Percentiles rank a stretch among this genome's conserved stretches.
Evolutionary conservation across 257 asterid genomes (phyloP).

Genomic region (Striga asiatica): DNA sequence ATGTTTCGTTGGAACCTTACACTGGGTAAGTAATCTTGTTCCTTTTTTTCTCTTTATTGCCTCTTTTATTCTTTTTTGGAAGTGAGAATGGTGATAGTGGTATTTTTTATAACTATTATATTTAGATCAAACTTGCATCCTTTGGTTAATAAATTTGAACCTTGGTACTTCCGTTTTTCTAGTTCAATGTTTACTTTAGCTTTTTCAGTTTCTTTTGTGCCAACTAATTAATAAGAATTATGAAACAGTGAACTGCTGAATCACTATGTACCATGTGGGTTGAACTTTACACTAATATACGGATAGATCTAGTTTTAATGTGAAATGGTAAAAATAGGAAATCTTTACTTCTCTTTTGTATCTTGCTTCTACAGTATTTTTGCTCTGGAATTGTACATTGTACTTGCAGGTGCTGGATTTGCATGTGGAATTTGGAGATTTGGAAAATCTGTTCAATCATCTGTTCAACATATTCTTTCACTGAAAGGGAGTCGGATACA

Average conservation of each 20-base stretch:
- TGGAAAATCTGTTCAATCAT: conserved; percentile 23
- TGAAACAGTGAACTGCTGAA: background rate
- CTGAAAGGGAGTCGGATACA: conserved; percentile 72
- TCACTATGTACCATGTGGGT: background rate
- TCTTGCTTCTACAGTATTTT: too few species aligned
- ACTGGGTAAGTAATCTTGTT: conserved; percentile 30
- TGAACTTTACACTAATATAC: background rate
- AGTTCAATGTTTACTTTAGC: background rate
- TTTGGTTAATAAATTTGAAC: background rate
- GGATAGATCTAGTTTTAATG: too few species aligned
- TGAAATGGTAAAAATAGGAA: too few species aligned
- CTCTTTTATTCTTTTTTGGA: background rate
- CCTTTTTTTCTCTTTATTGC: background rate
- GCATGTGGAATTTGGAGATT: conserved; percentile 28
- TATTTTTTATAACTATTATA: background rate
- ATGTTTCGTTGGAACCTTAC: conserved; percentile 21
- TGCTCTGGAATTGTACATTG: conserved; percentile 1
- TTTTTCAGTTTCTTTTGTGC: background rate
- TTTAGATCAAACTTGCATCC: background rate
- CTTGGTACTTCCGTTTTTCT: background rate
- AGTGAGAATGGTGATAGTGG: background rate
- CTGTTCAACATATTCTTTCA: conserved; percentile 45
- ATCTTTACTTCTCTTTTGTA: too few species aligned
- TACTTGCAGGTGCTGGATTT: conserved; percentile 33
- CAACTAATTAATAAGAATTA: background rate